Percentiles rank a stretch among this genome's conserved stretches.
These are phyloP conservation scores for Sisymbrium altissimum DNA, from an alignment of 345 rosid species.

Conservation along the genomic window DNA sequence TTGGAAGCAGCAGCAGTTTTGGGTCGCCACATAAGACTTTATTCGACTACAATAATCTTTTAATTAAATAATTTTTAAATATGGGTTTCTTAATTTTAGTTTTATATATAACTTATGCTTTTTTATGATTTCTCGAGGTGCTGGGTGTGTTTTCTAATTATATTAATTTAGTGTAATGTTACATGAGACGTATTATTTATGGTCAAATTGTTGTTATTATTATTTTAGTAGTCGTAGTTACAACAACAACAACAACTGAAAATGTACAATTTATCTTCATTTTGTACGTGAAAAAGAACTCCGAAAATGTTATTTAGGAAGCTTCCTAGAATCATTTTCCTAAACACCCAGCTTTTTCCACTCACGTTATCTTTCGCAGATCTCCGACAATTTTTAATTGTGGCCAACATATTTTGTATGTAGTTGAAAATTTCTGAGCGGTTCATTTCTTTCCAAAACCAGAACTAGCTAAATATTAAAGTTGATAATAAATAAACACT, in stretches of 20 bases:
- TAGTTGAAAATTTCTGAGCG: conserved; percentile 20
- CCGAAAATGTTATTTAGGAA: conserved; percentile 2
- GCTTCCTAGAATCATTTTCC: conserved; percentile 14
- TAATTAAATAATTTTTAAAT: background rate
- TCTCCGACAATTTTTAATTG: background rate
- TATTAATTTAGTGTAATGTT: conserved; percentile 10
- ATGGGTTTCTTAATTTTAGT: background rate
- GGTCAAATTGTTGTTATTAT: background rate
- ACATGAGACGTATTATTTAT: background rate
- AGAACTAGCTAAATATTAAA: background rate
- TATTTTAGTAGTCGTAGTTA: background rate
- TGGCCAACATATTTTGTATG: background rate
- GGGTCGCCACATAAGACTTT: conserved; percentile 48
- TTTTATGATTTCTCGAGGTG: conserved; percentile 2
- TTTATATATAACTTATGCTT: background rate
- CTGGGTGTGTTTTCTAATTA: background rate
- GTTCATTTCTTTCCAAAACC: conserved; percentile 21
- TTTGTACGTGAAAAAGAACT: background rate
- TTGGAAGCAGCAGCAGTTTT: conserved; percentile 51
- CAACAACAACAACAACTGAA: background rate
- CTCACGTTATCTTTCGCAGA: background rate
- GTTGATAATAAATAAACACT: background rate
- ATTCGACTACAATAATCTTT: background rate
- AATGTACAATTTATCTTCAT: background rate
- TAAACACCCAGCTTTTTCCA: background rate